phyloP scores from a whole-genome alignment of 1,284 basidiomycete species.

The Irpex sp. region DNA sequence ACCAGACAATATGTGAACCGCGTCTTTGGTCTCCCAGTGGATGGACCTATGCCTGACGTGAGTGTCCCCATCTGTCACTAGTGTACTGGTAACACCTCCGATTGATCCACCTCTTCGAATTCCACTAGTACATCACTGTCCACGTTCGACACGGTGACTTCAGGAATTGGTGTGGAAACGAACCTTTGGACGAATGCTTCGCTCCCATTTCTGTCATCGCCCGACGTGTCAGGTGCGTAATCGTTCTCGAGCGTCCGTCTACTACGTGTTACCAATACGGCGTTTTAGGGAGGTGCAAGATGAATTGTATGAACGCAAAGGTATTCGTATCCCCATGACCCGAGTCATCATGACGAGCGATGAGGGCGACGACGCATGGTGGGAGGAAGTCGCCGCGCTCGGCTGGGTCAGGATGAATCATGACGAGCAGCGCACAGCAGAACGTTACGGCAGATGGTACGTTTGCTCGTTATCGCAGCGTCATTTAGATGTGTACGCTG shows the following conservation, averaged over 20 bases:
- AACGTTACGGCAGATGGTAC: slow-evolving; percentile 56
- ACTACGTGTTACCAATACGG: neutral
- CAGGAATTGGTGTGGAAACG: slow-evolving; percentile 39
- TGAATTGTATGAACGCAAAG: slow-evolving; percentile 47
- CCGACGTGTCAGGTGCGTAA: slow-evolving; percentile 41
- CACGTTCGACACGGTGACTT: slow-evolving; percentile 69
- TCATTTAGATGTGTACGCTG: neutral
- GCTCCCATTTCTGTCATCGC: slow-evolving; percentile 55
- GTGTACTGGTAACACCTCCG: slow-evolving; percentile 17
- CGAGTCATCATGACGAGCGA: slow-evolving; percentile 73
- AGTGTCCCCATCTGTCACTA: slow-evolving; percentile 16
- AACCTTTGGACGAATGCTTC: slow-evolving; percentile 52
- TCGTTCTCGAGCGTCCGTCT: neutral
- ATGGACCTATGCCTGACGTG: slow-evolving; percentile 39
- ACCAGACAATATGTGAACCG: slow-evolving; percentile 37
- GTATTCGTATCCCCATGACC: slow-evolving; percentile 39
- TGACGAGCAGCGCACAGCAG: slow-evolving; percentile 40
- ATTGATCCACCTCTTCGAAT: slow-evolving; percentile 15
- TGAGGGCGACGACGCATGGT: slow-evolving; percentile 62
- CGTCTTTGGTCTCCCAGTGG: slow-evolving; percentile 34
- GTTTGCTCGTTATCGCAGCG: slow-evolving; percentile 18
- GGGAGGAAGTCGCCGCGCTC: slow-evolving; percentile 50
- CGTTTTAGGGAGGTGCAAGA: slow-evolving; percentile 48
- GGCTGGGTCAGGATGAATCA: slow-evolving; percentile 67
- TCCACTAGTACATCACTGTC: slow-evolving; percentile 54